Evolutionary conservation across 495 filamentous ascomycete genomes (phyloP), one percentile per base, ranked within the genome.

Genomic region (Platismatia glauca): DNA sequence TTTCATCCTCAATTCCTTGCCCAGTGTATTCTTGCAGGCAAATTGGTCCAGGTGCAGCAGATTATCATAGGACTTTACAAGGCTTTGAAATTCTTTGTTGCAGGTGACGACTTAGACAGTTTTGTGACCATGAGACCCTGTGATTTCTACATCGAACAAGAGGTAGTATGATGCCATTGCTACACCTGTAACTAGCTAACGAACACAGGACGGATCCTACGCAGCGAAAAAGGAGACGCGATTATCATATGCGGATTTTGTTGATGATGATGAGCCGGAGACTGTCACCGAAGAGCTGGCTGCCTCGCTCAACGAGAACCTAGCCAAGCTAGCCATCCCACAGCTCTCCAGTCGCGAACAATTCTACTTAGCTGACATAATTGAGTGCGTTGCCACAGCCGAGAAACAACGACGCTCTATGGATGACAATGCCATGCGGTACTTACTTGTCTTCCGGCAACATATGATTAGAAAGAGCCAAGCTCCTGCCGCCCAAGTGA

Each of bases 1-100:
- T 99, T 92, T 69, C 94, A 99, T 67, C 95, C 95, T 11, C 90
- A 96, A 68, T 90, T 96, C 65, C 72, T 99, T 11, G 86, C 87
- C 62, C 91, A 97, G 71, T 91, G 89, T 66, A 92, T 96, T 33
- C 79, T 96, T 9, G 79, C 86, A 24, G 93, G 91, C 4, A 95
- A 95, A 71, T 82, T 81, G 37, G 72, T 70, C 22, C 68, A 92
- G 12, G 92, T 93, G 24, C 87, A 93, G 68, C 79, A 78, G 18
- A 84, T 97, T 9, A 71, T 97, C 58, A 74, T 88, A 63, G 83
- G 80, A 33, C 76, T 99, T n/a, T 81, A 87, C 66, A 84, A 86
- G 64, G 88, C 84, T 55, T 76, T 99, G 29, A 92, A 90, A 66
- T 96, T 87, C 66, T 89, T 86, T 71, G 84, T 85, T 0, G 88